These are phyloP conservation scores for Lithospermum erythrorhizon DNA, from an alignment of 257 asterid species.

Conservation along the genomic window DNA sequence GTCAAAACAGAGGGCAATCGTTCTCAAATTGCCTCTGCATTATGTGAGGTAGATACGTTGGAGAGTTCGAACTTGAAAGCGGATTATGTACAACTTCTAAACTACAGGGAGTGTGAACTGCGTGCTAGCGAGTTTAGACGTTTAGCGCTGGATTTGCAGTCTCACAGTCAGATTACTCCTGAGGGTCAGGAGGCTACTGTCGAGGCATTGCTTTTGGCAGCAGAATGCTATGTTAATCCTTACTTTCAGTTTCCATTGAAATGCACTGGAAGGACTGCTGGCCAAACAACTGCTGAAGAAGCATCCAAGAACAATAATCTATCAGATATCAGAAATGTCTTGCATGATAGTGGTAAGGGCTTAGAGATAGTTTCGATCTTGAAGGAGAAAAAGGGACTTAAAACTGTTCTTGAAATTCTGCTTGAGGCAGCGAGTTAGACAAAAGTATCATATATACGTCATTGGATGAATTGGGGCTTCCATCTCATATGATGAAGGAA, in stretches of 20 bases:
- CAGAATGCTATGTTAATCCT: conserved; percentile 87
- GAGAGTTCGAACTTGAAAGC: conserved; percentile 43
- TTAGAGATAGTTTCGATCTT: conserved; percentile 62
- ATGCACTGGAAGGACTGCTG: conserved; percentile 28
- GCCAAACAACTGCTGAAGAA: conserved; percentile 21
- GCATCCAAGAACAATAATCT: conserved; percentile 25
- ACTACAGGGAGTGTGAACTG: conserved; percentile 68
- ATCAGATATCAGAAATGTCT: conserved; percentile 34
- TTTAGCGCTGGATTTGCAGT: conserved; percentile 66
- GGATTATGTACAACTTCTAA: conserved; percentile 72
- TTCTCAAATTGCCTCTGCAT: conserved; percentile 15
- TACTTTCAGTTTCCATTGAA: conserved; percentile 53
- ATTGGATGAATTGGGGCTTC: conserved; percentile 25
- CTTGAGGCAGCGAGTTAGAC: conserved; percentile 91
- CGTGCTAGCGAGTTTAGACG: conserved; percentile 91
- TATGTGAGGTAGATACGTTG: conserved; percentile 26
- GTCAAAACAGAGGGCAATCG: conserved; percentile 29
- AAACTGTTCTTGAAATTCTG: conserved; percentile 78
- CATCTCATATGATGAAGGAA: conserved; percentile 37
- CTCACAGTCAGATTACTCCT: conserved; percentile 44
- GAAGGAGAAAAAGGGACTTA: conserved; percentile 91
- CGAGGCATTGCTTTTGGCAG: conserved; percentile 91
- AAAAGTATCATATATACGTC: conserved; percentile 38
- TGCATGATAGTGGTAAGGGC: conserved; percentile 38
- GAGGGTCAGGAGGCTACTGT: conserved; percentile 75